Evolutionary conservation across 2,329 filamentous ascomycete genomes (phyloP).

Genomic region (Trichophyton schoenleinii): DNA sequence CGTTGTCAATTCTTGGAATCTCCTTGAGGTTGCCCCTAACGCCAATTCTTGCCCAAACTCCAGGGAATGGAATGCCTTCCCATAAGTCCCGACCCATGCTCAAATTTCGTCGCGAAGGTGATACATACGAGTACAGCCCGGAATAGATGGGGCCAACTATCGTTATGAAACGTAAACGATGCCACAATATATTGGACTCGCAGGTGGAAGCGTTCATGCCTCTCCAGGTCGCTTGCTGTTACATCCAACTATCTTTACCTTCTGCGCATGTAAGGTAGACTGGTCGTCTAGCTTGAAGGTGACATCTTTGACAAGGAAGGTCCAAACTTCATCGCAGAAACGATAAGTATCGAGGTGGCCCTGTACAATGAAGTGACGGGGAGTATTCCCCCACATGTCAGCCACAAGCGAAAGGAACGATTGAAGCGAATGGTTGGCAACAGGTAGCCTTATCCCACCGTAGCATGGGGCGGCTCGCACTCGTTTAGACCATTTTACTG

Average conservation of each 20-base stretch:
- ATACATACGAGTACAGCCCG: not conserved
- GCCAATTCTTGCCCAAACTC: not conserved
- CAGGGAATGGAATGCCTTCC: not conserved
- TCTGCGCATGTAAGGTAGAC: slow-evolving; percentile 65
- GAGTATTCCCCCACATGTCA: not conserved
- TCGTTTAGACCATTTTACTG: not conserved
- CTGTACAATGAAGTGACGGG: slow-evolving; percentile 35
- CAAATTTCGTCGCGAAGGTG: not conserved
- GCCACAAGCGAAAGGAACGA: not conserved
- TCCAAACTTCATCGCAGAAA: slow-evolving; percentile 99
- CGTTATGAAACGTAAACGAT: not conserved
- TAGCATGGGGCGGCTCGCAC: not conserved
- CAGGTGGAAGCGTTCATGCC: slow-evolving; percentile 16
- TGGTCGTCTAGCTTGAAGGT: slow-evolving; percentile 94
- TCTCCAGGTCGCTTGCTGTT: slow-evolving; percentile 72
- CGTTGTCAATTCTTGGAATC: not conserved
- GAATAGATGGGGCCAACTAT: not conserved
- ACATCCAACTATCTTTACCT: slow-evolving; percentile 97
- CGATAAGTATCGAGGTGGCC: slow-evolving; percentile 95
- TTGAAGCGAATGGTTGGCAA: not conserved
- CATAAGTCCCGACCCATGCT: not conserved
- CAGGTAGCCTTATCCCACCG: not conserved
- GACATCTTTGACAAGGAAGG: slow-evolving; percentile 95
- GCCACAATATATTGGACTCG: not conserved
- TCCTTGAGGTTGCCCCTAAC: not conserved